These are phyloP conservation scores for Vigna angularis DNA, from an alignment of 306 rosid species.

Conservation along the genomic window DNA sequence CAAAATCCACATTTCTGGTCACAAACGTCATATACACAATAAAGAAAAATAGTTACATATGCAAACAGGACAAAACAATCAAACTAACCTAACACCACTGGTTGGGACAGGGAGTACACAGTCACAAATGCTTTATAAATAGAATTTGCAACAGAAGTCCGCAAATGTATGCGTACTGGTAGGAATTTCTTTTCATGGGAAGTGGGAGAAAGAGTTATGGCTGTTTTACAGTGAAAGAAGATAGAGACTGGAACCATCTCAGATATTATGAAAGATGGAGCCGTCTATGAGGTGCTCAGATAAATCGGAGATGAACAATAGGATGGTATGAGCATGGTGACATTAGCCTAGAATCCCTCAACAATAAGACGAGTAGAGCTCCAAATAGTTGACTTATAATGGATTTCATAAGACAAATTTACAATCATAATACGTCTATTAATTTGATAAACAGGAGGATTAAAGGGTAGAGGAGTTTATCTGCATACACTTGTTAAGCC, in stretches of 20 bases:
- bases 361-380: slow-evolving; percentile 17
- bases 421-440: neutral
- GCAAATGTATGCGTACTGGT: neutral
- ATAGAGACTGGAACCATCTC: neutral
- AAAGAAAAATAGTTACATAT: slow-evolving; percentile 11
- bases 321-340: neutral
- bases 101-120: neutral
- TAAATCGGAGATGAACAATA: slow-evolving; percentile 2
- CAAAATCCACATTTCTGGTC: slow-evolving; percentile 16
- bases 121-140: neutral
- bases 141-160: slow-evolving; percentile 7
- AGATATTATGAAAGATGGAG: neutral
- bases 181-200: neutral
- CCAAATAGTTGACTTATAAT: slow-evolving; percentile 6
- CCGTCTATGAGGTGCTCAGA: slow-evolving; percentile 6
- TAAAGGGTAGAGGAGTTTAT: slow-evolving; percentile 19
- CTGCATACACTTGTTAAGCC: slow-evolving; percentile 70
- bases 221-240: neutral
- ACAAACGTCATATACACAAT: neutral
- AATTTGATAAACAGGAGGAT: neutral
- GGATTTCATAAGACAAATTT: slow-evolving; percentile 14
- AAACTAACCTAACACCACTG: slow-evolving; percentile 18
- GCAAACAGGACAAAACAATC: neutral
- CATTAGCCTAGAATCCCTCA: slow-evolving; percentile 1
- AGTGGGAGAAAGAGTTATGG: neutral